These are phyloP conservation scores for Phytophthora crassamura DNA, from an alignment of 352 stramenopile genomes.

Conservation along the genomic window DNA sequence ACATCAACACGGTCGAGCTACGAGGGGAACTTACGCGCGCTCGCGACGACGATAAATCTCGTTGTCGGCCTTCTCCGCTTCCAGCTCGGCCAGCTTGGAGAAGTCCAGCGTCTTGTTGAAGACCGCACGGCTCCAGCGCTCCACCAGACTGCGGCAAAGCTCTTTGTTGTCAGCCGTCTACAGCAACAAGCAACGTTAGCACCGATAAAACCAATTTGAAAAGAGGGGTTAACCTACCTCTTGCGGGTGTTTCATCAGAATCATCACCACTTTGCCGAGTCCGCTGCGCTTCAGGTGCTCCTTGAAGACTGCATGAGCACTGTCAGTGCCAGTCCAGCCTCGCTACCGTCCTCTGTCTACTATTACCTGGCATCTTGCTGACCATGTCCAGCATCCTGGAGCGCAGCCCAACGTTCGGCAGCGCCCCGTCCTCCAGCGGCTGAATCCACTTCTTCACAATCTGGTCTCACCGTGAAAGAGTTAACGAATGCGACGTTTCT, in stretches of 20 bases:
- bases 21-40: constrained; percentile 40
- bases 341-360: background rate
- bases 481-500: no score
- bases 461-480: constrained; percentile 34
- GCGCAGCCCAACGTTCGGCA: constrained; percentile 86
- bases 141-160: constrained; percentile 82
- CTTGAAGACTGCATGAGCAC: constrained; percentile 73
- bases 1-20: background rate
- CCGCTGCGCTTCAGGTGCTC: constrained; percentile 90
- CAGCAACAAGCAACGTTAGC: background rate
- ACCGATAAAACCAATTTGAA: constrained; percentile 1
- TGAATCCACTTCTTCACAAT: constrained; percentile 93
- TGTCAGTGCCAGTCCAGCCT: background rate
- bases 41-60: constrained; percentile 73
- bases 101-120: constrained; percentile 92
- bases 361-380: constrained; percentile 70
- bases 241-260: constrained; percentile 87
- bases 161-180: constrained; percentile 90
- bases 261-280: constrained; percentile 90
- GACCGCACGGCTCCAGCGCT: constrained; percentile 88
- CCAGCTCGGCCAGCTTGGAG: constrained; percentile 84
- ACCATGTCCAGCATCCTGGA: constrained; percentile 90
- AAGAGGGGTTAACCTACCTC: constrained; percentile 48
- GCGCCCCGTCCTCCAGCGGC: constrained; percentile 72
- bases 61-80: constrained; percentile 88